Conservation (phyloP, 352 stramenopile species). For the Phytophthora multivora region DNA sequence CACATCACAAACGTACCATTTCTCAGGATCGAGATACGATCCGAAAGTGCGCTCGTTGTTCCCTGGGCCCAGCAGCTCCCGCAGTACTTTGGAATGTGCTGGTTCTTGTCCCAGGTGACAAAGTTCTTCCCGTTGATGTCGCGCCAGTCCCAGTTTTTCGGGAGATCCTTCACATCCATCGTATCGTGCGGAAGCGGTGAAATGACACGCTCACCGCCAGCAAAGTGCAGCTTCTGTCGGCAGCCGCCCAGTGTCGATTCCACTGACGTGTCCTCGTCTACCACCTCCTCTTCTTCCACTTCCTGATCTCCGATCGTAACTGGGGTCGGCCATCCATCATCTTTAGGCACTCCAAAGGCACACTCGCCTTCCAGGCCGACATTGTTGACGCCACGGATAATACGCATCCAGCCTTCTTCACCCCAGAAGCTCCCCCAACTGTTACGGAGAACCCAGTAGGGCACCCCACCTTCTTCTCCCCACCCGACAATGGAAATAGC, state of each 20-base stretch:
- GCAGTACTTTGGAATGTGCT: slow-evolving; percentile 97
- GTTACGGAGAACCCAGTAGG: slow-evolving; percentile 98
- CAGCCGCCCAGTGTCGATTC: slow-evolving; percentile 44
- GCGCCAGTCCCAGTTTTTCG: slow-evolving; percentile 94
- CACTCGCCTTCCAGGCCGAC: slow-evolving; percentile 94
- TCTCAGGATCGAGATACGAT: slow-evolving; percentile 91
- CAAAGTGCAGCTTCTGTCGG: slow-evolving; percentile 69
- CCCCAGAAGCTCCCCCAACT: slow-evolving; percentile 95
- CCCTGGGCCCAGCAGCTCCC: slow-evolving; percentile 93
- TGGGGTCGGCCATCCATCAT: slow-evolving; percentile 77
- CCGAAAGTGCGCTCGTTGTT: slow-evolving; percentile 87
- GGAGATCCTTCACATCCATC: slow-evolving; percentile 82
- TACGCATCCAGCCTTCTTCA: slow-evolving; percentile 95
- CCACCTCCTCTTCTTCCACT: slow-evolving; percentile 23
- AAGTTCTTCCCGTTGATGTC: slow-evolving; percentile 95
- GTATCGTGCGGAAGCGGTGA: slow-evolving; percentile 79
- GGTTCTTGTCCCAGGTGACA: slow-evolving; percentile 98
- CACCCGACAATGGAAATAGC: slow-evolving; percentile 97
- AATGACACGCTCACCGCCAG: slow-evolving; percentile 66
- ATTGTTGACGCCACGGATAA: slow-evolving; percentile 93
- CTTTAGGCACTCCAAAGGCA: slow-evolving; percentile 89
- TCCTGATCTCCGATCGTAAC: slow-evolving; percentile 34
- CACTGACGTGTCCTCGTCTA: slow-evolving; percentile 24
- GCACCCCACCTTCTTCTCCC: slow-evolving; percentile 86
- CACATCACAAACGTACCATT: slow-evolving; percentile 53